Evolutionary conservation across 73 alveolate species (phyloP).

Genomic region (Stentor coeruleus): DNA sequence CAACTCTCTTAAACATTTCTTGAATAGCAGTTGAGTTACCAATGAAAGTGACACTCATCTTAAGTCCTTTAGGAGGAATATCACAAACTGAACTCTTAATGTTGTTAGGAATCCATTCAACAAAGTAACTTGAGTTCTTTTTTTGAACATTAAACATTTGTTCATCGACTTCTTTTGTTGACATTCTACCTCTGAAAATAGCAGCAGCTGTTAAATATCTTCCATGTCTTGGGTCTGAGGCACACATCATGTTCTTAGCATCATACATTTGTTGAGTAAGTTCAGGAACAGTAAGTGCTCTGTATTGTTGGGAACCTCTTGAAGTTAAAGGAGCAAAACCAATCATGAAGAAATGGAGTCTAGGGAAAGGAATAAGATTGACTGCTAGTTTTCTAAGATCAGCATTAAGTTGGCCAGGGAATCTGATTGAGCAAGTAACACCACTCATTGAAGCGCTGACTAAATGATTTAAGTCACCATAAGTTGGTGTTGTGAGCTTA

Average conservation of each 20-base stretch:
- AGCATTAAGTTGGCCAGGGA: constrained; percentile 96
- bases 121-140: constrained; percentile 95
- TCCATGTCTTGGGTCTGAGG: constrained; percentile 98
- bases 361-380: constrained; percentile 97
- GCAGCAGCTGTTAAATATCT: constrained; percentile 97
- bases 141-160: constrained; percentile 93
- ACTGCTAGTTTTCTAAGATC: constrained; percentile 94
- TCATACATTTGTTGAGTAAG: constrained; percentile 89
- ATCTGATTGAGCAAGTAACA: constrained; percentile 96
- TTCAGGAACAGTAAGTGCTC: constrained; percentile 93
- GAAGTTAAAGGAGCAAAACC: constrained; percentile 98
- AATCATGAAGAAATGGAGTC: constrained; percentile 98
- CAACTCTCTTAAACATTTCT: constrained; percentile 98
- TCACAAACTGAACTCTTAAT: constrained; percentile 93
- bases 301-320: constrained; percentile 97
- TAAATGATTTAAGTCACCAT: constrained; percentile 97
- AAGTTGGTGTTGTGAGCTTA: constrained; percentile 98
- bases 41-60: constrained; percentile 98
- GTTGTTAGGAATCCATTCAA: constrained; percentile 97
- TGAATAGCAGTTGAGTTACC: constrained; percentile 96
- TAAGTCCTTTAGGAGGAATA: constrained; percentile 98
- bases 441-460: constrained; percentile 97
- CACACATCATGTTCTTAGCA: constrained; percentile 98
- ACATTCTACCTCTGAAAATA: constrained; percentile 99
- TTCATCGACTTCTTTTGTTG: constrained; percentile 96